Evolutionary conservation across 495 filamentous ascomycete genomes (phyloP).

Genomic region (Aspergillus funiculosus): DNA sequence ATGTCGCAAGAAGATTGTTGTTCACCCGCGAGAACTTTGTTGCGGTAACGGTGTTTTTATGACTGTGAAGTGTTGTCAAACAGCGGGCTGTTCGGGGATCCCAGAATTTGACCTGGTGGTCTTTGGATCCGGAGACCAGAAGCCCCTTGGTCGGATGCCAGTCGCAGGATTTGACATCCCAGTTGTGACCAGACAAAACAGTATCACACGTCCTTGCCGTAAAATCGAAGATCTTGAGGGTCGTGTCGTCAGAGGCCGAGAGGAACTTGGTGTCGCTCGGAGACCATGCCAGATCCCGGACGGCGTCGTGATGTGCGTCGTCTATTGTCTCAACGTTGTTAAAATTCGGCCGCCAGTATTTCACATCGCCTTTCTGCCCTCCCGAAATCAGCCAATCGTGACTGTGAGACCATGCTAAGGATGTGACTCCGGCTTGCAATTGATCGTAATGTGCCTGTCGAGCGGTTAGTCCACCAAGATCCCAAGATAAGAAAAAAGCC

Average conservation of each 20-base stretch:
- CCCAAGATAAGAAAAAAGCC: not conserved
- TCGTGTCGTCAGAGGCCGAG: constrained; percentile 89
- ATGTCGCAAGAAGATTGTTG: constrained; percentile 80
- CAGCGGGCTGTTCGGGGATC: constrained; percentile 86
- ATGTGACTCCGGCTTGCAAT: constrained; percentile 70
- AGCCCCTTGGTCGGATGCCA: constrained; percentile 97
- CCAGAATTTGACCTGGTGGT: constrained; percentile 96
- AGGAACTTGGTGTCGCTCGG: constrained; percentile 94
- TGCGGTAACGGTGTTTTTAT: constrained; percentile 92
- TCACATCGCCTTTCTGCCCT: constrained; percentile 89
- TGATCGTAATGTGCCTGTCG: constrained; percentile 72
- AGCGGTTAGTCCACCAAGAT: constrained; percentile 2
- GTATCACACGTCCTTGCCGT: constrained; percentile 76
- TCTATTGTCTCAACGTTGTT: constrained; percentile 96
- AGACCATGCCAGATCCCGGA: constrained; percentile 87
- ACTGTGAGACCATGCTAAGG: constrained; percentile 81
- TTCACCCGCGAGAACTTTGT: constrained; percentile 79
- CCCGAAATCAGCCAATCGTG: constrained; percentile 96
- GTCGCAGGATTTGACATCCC: constrained; percentile 93
- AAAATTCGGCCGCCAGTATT: constrained; percentile 99
- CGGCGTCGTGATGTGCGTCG: constrained; percentile 81
- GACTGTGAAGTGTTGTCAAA: constrained; percentile 90
- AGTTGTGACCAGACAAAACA: constrained; percentile 79
- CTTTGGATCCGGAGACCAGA: constrained; percentile 93
- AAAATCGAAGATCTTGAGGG: constrained; percentile 94